These are phyloP conservation scores for Pleurozium schreberi DNA, from an alignment of 225 moss, liverwort and hornwort species.

Conservation along the genomic window DNA sequence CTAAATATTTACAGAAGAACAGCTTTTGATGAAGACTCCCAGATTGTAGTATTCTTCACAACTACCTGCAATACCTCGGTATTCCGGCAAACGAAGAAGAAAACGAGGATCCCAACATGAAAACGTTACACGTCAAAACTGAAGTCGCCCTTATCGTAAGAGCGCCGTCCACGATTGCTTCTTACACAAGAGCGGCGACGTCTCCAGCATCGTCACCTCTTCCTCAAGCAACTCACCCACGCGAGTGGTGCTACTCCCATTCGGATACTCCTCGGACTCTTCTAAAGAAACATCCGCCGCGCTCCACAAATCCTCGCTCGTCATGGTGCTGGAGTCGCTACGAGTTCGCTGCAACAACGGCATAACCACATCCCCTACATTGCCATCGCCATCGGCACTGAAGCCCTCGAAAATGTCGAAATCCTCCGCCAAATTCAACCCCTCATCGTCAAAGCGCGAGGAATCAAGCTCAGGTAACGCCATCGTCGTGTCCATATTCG, in stretches of 20 bases:
- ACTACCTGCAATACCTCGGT: neutral
- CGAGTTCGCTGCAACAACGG: neutral
- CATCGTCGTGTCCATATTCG: neutral
- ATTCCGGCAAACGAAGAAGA: neutral
- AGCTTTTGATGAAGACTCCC: neutral
- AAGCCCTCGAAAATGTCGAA: neutral
- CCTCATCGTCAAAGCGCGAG: neutral
- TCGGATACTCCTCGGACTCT: neutral
- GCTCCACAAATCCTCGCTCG: neutral
- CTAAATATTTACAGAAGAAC: neutral
- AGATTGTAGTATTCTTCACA: neutral
- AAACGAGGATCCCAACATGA: neutral
- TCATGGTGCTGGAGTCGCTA: slow-evolving; percentile 14
- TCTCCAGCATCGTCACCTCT: slow-evolving; percentile 15
- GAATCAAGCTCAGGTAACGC: neutral
- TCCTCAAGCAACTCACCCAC: neutral
- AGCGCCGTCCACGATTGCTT: slow-evolving; percentile 26
- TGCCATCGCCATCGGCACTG: neutral
- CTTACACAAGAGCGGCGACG: slow-evolving; percentile 12
- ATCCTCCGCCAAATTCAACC: neutral
- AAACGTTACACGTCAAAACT: neutral
- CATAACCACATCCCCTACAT: neutral
- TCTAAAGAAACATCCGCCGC: neutral
- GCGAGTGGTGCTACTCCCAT: neutral
- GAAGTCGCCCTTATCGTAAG: neutral